These are phyloP conservation scores for Epichloe bromicola DNA, from an alignment of 2,329 filamentous ascomycete genomes.

Conservation along the genomic window DNA sequence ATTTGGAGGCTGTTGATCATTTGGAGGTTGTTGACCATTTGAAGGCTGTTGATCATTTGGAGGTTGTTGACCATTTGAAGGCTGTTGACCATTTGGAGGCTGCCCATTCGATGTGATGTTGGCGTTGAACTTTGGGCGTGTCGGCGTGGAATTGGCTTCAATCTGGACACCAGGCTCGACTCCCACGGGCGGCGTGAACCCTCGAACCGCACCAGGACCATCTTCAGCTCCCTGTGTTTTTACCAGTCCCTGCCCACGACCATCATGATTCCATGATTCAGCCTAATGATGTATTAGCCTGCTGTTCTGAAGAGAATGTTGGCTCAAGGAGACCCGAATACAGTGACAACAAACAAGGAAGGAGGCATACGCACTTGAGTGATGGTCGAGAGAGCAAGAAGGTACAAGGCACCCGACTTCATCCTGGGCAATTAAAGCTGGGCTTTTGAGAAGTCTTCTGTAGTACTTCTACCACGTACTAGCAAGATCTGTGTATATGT, in stretches of 20 bases:
- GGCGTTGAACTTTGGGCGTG: not conserved
- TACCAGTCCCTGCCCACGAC: not conserved
- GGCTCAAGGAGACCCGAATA: not conserved
- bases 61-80: not conserved
- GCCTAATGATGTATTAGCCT: not conserved
- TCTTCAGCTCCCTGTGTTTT: not conserved
- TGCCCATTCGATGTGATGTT: not conserved
- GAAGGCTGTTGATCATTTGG: not conserved
- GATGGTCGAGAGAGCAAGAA: slow-evolving; percentile 9
- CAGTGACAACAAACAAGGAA: not conserved
- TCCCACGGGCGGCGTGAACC: not conserved
- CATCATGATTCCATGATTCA: not conserved
- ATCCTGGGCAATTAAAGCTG: slow-evolving; percentile 5
- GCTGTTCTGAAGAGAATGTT: not conserved
- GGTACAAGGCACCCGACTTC: slow-evolving; percentile 9
- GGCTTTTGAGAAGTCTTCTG: not conserved
- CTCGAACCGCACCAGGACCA: not conserved
- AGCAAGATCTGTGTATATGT: not conserved
- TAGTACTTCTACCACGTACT: not conserved
- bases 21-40: too few species aligned
- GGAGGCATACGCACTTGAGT: slow-evolving; percentile 8
- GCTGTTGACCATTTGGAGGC: not conserved
- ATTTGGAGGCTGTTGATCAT: not conserved
- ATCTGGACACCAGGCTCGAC: not conserved
- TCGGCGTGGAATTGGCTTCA: not conserved